Percentiles rank a stretch among this genome's conserved stretches.
Evolutionary conservation across 1,139 yeast species (phyloP).

Genomic region (Citeromyces hawaiiensis): DNA sequence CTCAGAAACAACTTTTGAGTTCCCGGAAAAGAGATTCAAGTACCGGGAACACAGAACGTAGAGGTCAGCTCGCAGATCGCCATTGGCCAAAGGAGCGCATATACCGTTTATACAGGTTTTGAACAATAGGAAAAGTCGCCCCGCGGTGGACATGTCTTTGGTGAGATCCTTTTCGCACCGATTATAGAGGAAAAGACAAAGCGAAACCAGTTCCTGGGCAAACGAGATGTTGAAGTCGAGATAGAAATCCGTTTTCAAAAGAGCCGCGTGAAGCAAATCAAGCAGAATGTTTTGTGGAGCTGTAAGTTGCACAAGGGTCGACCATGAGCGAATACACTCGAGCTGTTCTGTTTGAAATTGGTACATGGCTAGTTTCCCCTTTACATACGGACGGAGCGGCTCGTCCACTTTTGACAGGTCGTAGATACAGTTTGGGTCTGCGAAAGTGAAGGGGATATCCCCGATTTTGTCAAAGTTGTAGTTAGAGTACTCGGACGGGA

Average conservation of each 20-base stretch:
- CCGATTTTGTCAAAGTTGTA: too few species aligned
- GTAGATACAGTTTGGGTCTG: too few species aligned
- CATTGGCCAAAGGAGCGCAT: constrained; percentile 52
- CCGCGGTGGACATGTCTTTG: constrained; percentile 16
- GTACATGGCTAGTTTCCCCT: constrained; percentile 8
- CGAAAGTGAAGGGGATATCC: too few species aligned
- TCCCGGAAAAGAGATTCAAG: constrained; percentile 33
- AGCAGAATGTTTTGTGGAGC: constrained; percentile 55
- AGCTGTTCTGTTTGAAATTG: constrained; percentile 40
- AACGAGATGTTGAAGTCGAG: constrained; percentile 52
- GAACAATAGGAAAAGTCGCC: constrained; percentile 55
- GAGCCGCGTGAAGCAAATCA: constrained; percentile 60
- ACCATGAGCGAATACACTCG: constrained; percentile 68
- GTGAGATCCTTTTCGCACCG: constrained; percentile 29
- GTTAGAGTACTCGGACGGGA: too few species aligned
- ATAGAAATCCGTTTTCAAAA: constrained; percentile 69
- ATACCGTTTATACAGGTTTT: constrained; percentile 66
- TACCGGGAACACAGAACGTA: constrained; percentile 63
- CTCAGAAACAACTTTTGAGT: constrained; percentile 27
- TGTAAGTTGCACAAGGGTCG: constrained; percentile 60
- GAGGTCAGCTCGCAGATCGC: constrained; percentile 61
- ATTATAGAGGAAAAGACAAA: constrained; percentile 61
- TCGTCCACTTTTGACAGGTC: too few species aligned
- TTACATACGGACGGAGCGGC: too few species aligned
- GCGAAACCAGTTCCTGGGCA: constrained; percentile 66